phyloP scores from a whole-genome alignment of 148 eudicot genomes.

The Persicaria maculosa region DNA sequence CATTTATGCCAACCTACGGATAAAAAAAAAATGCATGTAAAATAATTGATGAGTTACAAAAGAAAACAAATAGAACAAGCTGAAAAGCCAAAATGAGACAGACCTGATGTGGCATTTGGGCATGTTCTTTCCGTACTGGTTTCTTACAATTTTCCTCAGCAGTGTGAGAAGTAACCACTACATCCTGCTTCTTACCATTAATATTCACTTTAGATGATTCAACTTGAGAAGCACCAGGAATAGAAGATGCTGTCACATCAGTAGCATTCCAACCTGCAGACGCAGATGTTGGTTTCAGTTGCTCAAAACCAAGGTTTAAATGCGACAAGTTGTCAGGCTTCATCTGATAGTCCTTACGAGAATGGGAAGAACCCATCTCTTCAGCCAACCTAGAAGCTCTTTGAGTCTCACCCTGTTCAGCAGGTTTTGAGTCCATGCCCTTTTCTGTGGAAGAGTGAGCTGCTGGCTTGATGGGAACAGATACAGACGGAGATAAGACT shows the following conservation, averaged over 20 bases:
- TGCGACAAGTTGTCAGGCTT: constrained; percentile 21
- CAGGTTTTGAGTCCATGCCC: constrained; percentile 23
- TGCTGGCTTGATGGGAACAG: constrained; percentile 47
- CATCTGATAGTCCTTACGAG: constrained; percentile 22
- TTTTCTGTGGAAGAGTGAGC: constrained; percentile 25
- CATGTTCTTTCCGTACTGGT: constrained; percentile 13
- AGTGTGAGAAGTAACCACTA: constrained; percentile 21
- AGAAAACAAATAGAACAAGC: constrained; percentile 1
- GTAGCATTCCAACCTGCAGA: constrained; percentile 12
- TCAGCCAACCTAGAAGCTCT: constrained; percentile 8
- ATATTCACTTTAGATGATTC: constrained; percentile 17
- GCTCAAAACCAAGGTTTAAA: constrained; percentile 22
- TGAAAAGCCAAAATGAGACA: neutral
- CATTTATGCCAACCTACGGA: constrained; percentile 24
- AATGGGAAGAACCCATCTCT: constrained; percentile 18
- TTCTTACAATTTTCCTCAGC: constrained; percentile 21
- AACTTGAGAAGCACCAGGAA: constrained; percentile 18
- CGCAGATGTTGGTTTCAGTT: constrained; percentile 20
- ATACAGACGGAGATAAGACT: constrained; percentile 20
- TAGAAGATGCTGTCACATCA: constrained; percentile 11
- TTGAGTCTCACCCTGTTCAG: constrained; percentile 22
- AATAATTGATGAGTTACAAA: neutral
- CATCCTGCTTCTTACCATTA: constrained; percentile 22
- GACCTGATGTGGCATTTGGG: constrained; percentile 34
- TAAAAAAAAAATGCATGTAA: constrained; percentile 8